Base-by-base conservation (phyloP, 2,329 filamentous ascomycete species). In the Alternaria arborescens region DNA sequence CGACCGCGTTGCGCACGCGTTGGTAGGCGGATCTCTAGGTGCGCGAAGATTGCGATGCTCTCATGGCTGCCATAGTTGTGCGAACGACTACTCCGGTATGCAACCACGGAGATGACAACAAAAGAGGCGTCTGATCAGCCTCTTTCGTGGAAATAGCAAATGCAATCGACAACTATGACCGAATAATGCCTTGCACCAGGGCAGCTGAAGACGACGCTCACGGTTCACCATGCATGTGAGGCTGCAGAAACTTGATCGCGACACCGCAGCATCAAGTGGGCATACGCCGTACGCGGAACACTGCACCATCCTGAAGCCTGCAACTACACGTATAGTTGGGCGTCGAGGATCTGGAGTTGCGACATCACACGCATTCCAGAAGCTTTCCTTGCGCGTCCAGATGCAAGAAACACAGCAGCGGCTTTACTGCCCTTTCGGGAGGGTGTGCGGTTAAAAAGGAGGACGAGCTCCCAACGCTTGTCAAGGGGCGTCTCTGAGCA, bases 51-150 rank as follows among this genome's bases (percentile, higher is more conserved):
- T 77, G 71, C 73, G 71, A 75, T 70, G 66, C 58, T 59, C 65
- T 71, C 65, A 71, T 69, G 69, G 71, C 70, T 60, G 66, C 65
- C 64, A 66, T 47, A 44, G 51, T 62, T 55, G 64, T 60, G 61
- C 59, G 32, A 52, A 57, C 55, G 57, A 56, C 61, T 55, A 61
- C 67, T 67, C 65, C 61, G 60, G 53, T 61, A 65, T 74, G 68
- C 66, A 67, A 64, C 68, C 68, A 68, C 73, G 72, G 75, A 78
- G 70, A 77, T 76, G 73, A 76, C 40, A 64, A 56, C 58, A 62
- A 59, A 64, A 70, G 64, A 64, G 70, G 70, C 72, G 71, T 64
- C 61, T 55, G 63, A 70, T 71, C 70, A 68, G 70, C 66, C 67
- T 68, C 54, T 57, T 34, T 36, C 55, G 67, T 69, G 70, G 65